Evolutionary conservation across 768 basidiomycete species (phyloP).

Genomic region (Russula compacta): DNA sequence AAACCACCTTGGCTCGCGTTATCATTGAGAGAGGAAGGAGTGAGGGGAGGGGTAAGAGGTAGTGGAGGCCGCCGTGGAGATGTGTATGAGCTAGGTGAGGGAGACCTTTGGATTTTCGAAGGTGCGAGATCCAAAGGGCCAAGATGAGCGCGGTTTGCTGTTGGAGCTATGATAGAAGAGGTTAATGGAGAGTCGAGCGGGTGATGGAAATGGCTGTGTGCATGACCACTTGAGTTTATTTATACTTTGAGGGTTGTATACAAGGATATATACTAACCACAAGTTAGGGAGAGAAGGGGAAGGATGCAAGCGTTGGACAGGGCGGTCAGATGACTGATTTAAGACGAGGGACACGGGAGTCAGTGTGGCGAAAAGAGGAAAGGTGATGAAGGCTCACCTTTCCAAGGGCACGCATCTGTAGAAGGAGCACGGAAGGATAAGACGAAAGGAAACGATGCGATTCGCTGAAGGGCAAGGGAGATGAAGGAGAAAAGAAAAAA

Average conservation of each 20-base stretch:
- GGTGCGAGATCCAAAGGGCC: constrained; percentile 29
- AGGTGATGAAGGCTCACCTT: constrained; percentile 13
- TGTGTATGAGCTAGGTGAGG: constrained; percentile 8
- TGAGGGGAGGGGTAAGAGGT: constrained; percentile 60
- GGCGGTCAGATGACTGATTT: constrained; percentile 11
- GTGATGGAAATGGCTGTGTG: constrained; percentile 24
- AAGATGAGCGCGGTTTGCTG: constrained; percentile 26
- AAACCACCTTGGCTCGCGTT: constrained; percentile 28
- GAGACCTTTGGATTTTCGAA: constrained; percentile 14
- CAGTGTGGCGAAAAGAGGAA: neutral
- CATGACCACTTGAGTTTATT: neutral
- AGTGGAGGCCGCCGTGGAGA: constrained; percentile 25
- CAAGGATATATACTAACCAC: constrained; percentile 34
- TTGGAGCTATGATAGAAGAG: constrained; percentile 30
- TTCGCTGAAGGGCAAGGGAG: constrained; percentile 5
- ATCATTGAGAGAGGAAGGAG: constrained; percentile 49
- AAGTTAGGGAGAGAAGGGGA: constrained; percentile 64
- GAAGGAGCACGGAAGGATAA: neutral
- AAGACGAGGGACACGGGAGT: neutral
- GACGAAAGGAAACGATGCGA: constrained; percentile 4
- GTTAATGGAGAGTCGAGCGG: constrained; percentile 42
- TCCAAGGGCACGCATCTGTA: constrained; percentile 7
- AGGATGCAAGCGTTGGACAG: constrained; percentile 25
- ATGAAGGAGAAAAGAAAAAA: constrained; percentile 13
- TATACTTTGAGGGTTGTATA: neutral